Evolutionary conservation across 441 rosid species (phyloP), one percentile per base, ranked within the genome.

Genomic region (Pelargonium cotyledonis): DNA sequence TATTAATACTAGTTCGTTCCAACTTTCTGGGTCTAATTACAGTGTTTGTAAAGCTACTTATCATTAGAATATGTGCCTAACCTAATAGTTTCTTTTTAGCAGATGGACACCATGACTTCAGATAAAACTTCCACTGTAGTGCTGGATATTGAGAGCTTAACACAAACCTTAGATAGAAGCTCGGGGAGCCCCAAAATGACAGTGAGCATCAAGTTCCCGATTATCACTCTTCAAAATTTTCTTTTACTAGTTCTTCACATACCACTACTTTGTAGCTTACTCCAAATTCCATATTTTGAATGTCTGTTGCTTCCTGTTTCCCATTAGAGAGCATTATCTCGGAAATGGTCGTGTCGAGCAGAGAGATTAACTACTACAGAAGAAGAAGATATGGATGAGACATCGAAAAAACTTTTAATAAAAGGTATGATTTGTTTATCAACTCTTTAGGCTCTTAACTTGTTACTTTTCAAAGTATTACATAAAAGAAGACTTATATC

Each of bases 171-270:
- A 8, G 61, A 55, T 18, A 55, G 61, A 55, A 55, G 18, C 26
- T 55, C 61, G 18, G 61, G 61, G 61, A 55, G 61, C 61, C 61
- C 61, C 61, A 55, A 55, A 55, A 55, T 55, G 61, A 55, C 61
- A 55, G 61, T 55, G 61, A 55, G 61, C 61, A 55, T 55, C 61
- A 55, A 55, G 18, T 55, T 55, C 61, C 10, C 60, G 4, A 55
- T 53, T 2, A 4, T 53, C 21, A 53, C 60, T 53, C 53, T 46
- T 49, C 6, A 49, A 10, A 10, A 1, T n/a, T 51, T 51, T 15
- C 31, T 51, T n/a, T 4, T 51, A 14, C 58, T 51, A 16, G 11
- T 51, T 51, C 58, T 51, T 6, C 58, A n/a, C 18, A 14, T 51
- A n/a, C 19, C 19, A n/a, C 16, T 51, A n/a, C 58, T 1, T 16